Evolutionary conservation across 1,139 yeast genomes (phyloP), one percentile per base, ranked within the genome.

Genomic region (Sugiyamaella castrensis): DNA sequence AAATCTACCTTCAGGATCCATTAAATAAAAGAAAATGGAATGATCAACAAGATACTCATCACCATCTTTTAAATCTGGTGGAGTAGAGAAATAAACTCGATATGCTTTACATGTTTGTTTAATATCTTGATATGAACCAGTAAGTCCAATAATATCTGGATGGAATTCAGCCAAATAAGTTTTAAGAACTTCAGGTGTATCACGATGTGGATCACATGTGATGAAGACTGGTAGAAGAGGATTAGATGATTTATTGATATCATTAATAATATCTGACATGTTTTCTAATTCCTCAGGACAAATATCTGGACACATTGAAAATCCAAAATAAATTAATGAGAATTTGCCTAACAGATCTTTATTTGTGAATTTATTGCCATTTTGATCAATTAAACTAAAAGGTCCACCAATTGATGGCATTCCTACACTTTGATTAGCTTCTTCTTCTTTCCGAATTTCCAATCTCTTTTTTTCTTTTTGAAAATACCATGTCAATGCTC

Each of bases 241-340:
- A 36, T 52, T 51, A 30, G 74, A 73, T 46, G 81, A 76, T 56
- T 79, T 76, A 59, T 84, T 79, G 37, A 62, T 58, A 33, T 74
- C 79, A 46, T 82, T 79, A 57, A 92, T 70, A 79, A 94, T 87
- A 31, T 80, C 76, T 2, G 95, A 87, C 66, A 92, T 75, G 64
- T 91, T 88, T 65, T 92, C 98, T 56, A 92, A 77, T 68, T 92
- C 98, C 65, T 92, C 98, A 8, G 98, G 98, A 68, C 98, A 92
- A 46, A 92, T 89, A 68, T 92, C 98, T 7, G 98, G 98, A 70
- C 98, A 92, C 70, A 89, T 91, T 4, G 96, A 86, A 72, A 92
- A 92, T 0, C 98, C 98, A 70, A 92, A 92, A 69, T 92, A 92
- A 13, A 92, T 67, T 47, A 92, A 73, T 10, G 89, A 79, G 67